These are phyloP conservation scores for Aspergillus bombycis DNA, from an alignment of 2,329 filamentous ascomycete species.

Conservation along the genomic window DNA sequence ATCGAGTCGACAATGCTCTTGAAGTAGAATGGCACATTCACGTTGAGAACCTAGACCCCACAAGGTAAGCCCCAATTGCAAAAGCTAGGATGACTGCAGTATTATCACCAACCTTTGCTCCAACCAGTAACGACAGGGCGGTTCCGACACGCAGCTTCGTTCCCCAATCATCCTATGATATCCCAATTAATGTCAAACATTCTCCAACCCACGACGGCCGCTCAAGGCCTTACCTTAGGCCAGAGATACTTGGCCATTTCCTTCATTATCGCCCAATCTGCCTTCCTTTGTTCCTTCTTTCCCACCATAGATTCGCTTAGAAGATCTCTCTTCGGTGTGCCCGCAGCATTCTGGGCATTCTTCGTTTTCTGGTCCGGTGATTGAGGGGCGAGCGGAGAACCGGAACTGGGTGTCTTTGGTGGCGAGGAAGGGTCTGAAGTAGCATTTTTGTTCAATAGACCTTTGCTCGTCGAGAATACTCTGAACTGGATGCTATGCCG, in stretches of 20 bases:
- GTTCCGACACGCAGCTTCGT: constrained; percentile 84
- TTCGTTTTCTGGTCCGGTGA: constrained; percentile 25
- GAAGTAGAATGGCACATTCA: constrained; percentile 98
- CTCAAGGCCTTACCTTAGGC: constrained; percentile 66
- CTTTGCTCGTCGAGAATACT: constrained; percentile 31
- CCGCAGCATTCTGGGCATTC: constrained; percentile 27
- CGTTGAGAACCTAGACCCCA: constrained; percentile 70
- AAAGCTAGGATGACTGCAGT: not conserved
- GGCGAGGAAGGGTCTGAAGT: constrained; percentile 19
- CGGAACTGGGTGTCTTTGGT: constrained; percentile 17
- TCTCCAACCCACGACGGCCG: not conserved
- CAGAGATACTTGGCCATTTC: constrained; percentile 96
- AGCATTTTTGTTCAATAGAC: constrained; percentile 27
- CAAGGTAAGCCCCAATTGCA: constrained; percentile 20
- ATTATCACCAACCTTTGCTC: constrained; percentile 69
- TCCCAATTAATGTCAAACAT: constrained; percentile 22
- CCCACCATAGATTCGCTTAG: constrained; percentile 67
- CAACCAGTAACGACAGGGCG: constrained; percentile 80
- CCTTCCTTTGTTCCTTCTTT: constrained; percentile 87
- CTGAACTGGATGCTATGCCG: constrained; percentile 32
- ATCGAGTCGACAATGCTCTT: constrained; percentile 97
- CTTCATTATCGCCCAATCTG: constrained; percentile 97
- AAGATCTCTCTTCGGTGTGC: constrained; percentile 58
- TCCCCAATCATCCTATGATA: constrained; percentile 66
- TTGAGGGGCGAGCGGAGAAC: constrained; percentile 21